Evolutionary conservation across 371 early-diverging fungal species (phyloP).

Genomic region (Saksenaea oblongispora): DNA sequence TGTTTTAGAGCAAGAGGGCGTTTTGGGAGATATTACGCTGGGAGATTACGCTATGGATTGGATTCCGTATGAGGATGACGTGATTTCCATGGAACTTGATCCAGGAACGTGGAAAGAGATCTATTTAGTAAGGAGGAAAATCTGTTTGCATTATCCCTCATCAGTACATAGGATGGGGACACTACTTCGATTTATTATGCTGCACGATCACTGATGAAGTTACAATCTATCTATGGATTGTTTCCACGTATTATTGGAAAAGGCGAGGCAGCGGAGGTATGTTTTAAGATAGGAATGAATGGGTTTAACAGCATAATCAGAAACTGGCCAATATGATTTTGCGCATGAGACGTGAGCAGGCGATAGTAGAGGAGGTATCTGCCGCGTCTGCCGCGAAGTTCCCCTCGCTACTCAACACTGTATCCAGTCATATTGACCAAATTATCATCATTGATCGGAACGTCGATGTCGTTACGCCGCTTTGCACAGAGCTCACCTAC

Average conservation of each 20-base stretch:
- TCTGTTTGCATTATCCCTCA: neutral
- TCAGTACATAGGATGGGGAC: conserved; percentile 73
- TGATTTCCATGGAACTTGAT: conserved; percentile 87
- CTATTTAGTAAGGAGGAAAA: conserved; percentile 57
- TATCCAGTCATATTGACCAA: conserved; percentile 83
- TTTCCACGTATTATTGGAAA: conserved; percentile 90
- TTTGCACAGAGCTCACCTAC: conserved; percentile 93
- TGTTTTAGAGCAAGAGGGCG: conserved; percentile 88
- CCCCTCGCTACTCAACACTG: conserved; percentile 38
- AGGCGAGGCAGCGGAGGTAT: conserved; percentile 80
- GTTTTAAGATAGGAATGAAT: neutral
- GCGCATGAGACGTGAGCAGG: conserved; percentile 83
- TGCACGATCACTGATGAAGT: conserved; percentile 82
- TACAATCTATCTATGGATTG: conserved; percentile 84
- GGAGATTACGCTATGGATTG: conserved; percentile 89
- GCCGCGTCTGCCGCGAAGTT: conserved; percentile 42
- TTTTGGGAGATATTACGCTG: conserved; percentile 83
- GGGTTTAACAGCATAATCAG: conserved; percentile 19
- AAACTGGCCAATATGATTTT: conserved; percentile 78
- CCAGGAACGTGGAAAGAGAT: conserved; percentile 77
- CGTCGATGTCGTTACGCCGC: conserved; percentile 87
- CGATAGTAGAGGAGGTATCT: conserved; percentile 54
- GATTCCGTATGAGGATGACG: conserved; percentile 88
- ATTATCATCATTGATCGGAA: conserved; percentile 88
- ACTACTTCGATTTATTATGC: conserved; percentile 76